A percentile compares a stretch with the other conserved stretches of the same genome.
Evolutionary conservation across 441 rosid genomes (phyloP).

Genomic region (Gossypium schwendimanii): DNA sequence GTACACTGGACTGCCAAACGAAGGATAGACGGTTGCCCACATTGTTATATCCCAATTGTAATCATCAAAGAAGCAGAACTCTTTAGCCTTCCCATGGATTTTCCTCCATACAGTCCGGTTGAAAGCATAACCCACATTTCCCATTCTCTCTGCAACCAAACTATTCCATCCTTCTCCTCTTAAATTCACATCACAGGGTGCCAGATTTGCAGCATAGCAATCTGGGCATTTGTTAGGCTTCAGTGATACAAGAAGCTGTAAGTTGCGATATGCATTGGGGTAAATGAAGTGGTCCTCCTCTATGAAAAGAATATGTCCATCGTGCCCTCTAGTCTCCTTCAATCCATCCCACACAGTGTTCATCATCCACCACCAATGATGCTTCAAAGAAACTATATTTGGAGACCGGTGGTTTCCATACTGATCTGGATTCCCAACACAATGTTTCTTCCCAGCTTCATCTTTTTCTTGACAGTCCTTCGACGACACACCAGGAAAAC

Average conservation of each 20-base stretch:
- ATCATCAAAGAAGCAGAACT: constrained; percentile 86
- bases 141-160: constrained; percentile 88
- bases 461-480: constrained; percentile 68
- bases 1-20: constrained; percentile 81
- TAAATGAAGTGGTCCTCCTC: constrained; percentile 93
- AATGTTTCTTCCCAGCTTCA: constrained; percentile 40
- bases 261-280: constrained; percentile 85
- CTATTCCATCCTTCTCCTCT: constrained; percentile 67
- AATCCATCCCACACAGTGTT: constrained; percentile 91
- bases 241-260: constrained; percentile 57
- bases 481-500: constrained; percentile 66
- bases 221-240: constrained; percentile 72
- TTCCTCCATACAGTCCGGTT: constrained; percentile 76
- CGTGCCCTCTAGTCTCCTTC: constrained; percentile 49
- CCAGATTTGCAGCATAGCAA: constrained; percentile 87
- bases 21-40: constrained; percentile 96
- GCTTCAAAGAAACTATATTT: constrained; percentile 83
- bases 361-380: constrained; percentile 99
- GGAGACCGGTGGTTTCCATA: constrained; percentile 85
- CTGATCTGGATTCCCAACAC: constrained; percentile 79
- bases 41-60: constrained; percentile 97
- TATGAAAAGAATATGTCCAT: constrained; percentile 73
- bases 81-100: constrained; percentile 68
- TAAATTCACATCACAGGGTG: constrained; percentile 82
- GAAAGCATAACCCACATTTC: constrained; percentile 81